A percentile compares a stretch with the other conserved stretches of the same genome.
phyloP scores from a whole-genome alignment of 306 rosid genomes.

The Pyrus betulifolia region DNA sequence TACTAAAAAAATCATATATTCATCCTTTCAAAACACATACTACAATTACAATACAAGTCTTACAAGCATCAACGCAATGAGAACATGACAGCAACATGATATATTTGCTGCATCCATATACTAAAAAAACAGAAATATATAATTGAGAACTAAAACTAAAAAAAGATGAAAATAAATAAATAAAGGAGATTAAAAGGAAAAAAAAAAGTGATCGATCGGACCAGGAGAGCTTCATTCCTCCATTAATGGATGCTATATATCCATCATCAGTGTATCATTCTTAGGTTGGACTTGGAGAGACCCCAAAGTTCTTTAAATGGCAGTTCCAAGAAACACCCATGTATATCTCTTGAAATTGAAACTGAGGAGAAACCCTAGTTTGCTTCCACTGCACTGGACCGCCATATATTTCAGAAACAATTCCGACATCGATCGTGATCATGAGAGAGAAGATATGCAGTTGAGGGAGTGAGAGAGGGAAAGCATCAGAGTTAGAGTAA shows the following conservation, averaged over 20 bases:
- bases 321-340: background rate
- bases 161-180: background rate
- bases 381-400: background rate
- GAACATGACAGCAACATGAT: background rate
- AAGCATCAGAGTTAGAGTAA: background rate
- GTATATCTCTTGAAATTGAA: background rate
- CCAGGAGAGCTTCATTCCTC: conserved; percentile 83
- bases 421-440: background rate
- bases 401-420: background rate
- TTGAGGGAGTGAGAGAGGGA: background rate
- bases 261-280: background rate
- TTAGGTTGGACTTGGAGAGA: background rate
- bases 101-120: background rate
- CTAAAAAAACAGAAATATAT: background rate
- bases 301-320: background rate
- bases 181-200: background rate
- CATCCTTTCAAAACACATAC: too few species aligned
- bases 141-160: background rate
- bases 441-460: background rate
- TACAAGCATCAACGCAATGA: background rate
- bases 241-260: background rate
- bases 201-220: conserved; percentile 35
- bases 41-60: background rate
- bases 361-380: background rate
- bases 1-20: too few species aligned